These are phyloP conservation scores for Trametes punicea DNA, from an alignment of 768 basidiomycete genomes.

Conservation along the genomic window DNA sequence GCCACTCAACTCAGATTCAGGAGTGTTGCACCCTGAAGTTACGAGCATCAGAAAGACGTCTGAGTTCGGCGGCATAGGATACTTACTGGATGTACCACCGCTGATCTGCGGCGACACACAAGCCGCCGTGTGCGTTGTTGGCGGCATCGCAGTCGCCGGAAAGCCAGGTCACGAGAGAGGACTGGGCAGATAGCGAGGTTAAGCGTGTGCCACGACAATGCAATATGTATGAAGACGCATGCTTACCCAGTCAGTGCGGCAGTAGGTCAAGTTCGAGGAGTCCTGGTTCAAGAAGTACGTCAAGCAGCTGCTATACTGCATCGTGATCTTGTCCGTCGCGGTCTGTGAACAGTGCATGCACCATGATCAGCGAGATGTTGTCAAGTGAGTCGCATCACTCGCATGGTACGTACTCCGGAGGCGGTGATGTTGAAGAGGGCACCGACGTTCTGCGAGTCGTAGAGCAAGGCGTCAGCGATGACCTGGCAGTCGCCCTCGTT, in stretches of 20 bases:
- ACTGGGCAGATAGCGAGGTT: constrained; percentile 21
- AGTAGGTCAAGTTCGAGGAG: constrained; percentile 36
- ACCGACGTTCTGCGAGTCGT: constrained; percentile 45
- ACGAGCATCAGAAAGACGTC: not conserved
- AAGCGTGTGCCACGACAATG: not conserved
- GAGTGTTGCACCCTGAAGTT: not conserved
- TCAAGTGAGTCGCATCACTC: too few relatives aligned
- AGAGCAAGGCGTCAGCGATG: constrained; percentile 47
- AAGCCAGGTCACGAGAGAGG: constrained; percentile 38
- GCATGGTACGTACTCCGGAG: not conserved
- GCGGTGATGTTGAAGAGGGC: constrained; percentile 9
- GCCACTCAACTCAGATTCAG: not conserved
- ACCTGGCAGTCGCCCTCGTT: constrained; percentile 46
- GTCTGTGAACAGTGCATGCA: constrained; percentile 10
- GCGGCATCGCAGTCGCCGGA: constrained; percentile 45
- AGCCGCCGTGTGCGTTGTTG: constrained; percentile 49
- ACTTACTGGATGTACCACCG: constrained; percentile 47
- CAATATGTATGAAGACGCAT: not conserved
- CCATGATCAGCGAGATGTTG: not conserved
- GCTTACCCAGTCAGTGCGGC: constrained; percentile 45
- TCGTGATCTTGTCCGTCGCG: constrained; percentile 37
- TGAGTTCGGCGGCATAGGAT: not conserved
- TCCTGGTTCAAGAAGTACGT: constrained; percentile 51
- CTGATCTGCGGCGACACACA: constrained; percentile 44
- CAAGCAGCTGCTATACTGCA: constrained; percentile 41